Percentiles rank a stretch among this genome's conserved stretches.
Evolutionary conservation across 2,329 filamentous ascomycete species (phyloP).

Genomic region (Xylariaceae sp.): DNA sequence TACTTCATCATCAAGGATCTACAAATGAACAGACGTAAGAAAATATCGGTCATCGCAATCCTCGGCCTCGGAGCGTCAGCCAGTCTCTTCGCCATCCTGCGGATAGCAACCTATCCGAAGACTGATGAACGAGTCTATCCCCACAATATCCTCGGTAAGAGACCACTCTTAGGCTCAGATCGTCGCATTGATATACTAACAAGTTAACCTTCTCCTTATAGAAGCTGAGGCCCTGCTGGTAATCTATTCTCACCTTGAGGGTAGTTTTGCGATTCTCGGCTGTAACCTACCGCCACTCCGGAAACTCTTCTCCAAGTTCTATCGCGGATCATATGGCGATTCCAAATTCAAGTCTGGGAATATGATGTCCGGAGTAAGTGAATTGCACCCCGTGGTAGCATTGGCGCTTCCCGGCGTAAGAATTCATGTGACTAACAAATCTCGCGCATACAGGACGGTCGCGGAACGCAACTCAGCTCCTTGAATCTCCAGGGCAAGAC

Average conservation of each 20-base stretch:
- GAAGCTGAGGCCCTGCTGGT: constrained; percentile 7
- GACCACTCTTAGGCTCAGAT: neutral
- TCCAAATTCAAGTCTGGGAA: neutral
- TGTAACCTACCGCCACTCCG: constrained; percentile 19
- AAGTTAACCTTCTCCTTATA: neutral
- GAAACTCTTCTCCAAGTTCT: constrained; percentile 9
- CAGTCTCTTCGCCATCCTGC: constrained; percentile 9
- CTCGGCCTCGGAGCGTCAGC: constrained; percentile 11
- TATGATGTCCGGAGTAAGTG: neutral
- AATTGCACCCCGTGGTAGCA: neutral
- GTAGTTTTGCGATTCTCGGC: constrained; percentile 17
- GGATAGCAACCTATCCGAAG: constrained; percentile 7
- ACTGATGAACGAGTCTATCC: neutral
- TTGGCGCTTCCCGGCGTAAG: neutral
- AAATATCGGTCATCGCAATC: constrained; percentile 14
- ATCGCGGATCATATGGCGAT: neutral
- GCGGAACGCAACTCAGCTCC: neutral
- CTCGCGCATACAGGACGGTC: neutral
- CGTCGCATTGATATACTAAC: neutral
- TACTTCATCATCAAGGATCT: constrained; percentile 29
- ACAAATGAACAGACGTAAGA: constrained; percentile 26
- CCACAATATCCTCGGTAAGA: neutral
- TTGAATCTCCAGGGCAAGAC: neutral
- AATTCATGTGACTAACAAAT: neutral
- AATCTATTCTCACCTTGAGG: constrained; percentile 17